Evolutionary conservation across 2,329 filamentous ascomycete species (phyloP), one percentile per base, ranked within the genome.

Genomic region (Didymella segeticola): DNA sequence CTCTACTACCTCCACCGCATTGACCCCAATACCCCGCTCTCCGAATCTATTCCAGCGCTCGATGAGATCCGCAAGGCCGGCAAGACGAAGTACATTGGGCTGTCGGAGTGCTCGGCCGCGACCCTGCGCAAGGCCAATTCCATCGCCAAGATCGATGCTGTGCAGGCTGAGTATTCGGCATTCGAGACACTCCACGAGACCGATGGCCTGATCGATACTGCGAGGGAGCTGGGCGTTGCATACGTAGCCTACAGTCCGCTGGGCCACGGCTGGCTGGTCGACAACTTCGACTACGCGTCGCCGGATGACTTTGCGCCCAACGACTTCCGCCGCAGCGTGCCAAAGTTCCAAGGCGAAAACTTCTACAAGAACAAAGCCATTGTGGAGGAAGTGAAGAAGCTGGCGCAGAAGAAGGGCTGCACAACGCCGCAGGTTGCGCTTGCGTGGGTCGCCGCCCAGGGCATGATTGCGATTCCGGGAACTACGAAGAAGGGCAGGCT

Each of bases 351-450:
- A 46, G 68, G 60, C 4, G 78, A 69, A 15, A 73, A 73, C 43
- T 68, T 71, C 46, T 61, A 66, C 43, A 61, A 62, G 43, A 75
- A 75, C 49, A 53, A 65, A 29, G 54, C 61, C 8, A 61, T 73
- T 12, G 67, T 73, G 1, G 60, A 68, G 15, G 43, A 61, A 22
- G 53, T 74, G 5, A 60, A 61, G 48, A 58, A 57, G 33, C 26
- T 74, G 6, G 71, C 71, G 2, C 34, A 48, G 19, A 56, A 61
- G 52, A 86, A 87, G 69, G 79, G 75, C 1, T 79, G 76, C 47
- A 86, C 86, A 0, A 61, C 82, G 0, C 77, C 79, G 0, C 86
- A 89, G 67, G 67, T 89, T 29, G 80, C 83, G 0, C 47, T 73
- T 2, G 70, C 69, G 1, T 75, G 70, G 69, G 56, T 74, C 3